Conservation (phyloP, 345 rosid genomes). For the Pistacia atlantica region DNA sequence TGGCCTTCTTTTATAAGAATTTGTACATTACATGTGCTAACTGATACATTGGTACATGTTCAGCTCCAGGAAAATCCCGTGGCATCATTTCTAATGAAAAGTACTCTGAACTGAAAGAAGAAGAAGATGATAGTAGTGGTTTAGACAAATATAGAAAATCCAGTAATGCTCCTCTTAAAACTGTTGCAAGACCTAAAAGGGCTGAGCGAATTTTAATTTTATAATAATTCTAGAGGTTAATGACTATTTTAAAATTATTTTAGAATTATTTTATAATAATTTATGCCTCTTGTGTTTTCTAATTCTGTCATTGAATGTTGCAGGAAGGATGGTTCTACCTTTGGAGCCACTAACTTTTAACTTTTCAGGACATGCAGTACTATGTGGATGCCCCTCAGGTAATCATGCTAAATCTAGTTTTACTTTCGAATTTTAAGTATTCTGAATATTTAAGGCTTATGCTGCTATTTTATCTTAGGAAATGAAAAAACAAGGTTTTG, state of each 20-base stretch:
- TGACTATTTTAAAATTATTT: not conserved
- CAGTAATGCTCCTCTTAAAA: not conserved
- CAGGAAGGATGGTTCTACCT: slow-evolving; percentile 43
- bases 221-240: not conserved
- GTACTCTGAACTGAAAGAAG: slow-evolving; percentile 20
- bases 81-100: slow-evolving; percentile 34
- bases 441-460: not conserved
- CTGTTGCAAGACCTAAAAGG: not conserved
- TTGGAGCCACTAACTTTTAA: slow-evolving; percentile 43
- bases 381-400: slow-evolving; percentile 44
- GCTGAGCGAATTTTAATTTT: slow-evolving; percentile 12
- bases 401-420: slow-evolving; percentile 16
- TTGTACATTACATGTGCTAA: not conserved
- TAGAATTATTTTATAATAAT: not conserved
- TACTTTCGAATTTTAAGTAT: not conserved
- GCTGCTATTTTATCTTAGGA: slow-evolving; percentile 35
- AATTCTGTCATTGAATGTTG: not conserved
- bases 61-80: slow-evolving; percentile 50
- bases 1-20: not conserved
- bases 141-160: not conserved
- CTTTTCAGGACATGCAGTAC: slow-evolving; percentile 42
- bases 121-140: not conserved
- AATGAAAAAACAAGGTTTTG: slow-evolving; percentile 41
- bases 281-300: not conserved
- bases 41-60: not conserved